Base-by-base conservation (phyloP, 164 flowering plant species). In the Taxillus chinensis region DNA sequence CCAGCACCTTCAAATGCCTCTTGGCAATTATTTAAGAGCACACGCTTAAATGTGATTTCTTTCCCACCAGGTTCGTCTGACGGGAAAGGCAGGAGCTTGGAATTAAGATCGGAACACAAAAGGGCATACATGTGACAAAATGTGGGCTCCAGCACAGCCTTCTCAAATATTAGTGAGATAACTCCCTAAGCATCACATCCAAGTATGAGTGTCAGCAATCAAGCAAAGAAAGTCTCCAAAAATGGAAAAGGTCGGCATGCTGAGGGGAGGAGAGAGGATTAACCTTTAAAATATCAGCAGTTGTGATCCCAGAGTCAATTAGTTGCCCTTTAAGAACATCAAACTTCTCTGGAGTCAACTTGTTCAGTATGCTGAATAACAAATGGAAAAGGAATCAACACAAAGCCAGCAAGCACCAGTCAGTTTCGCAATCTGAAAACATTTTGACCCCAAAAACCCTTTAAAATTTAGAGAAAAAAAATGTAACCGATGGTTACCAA, bases 321-420 rank as follows among this genome's bases (percentile, higher is more conserved):
- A 91, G 76, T 64, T 95, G 95, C 51, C 97, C 99, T 65, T 95
- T 91, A 13, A 95, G 87, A 57, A 91, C 68, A 75, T 91, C 99
- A 68, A 86, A 95, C 71, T 95, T 95, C 75, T 95, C 99, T 14
- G 99, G 99, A 0, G 99, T 95, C 68, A 95, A 78, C 86, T 95
- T 95, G 81, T 95, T 95, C 79, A 95, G 71, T 62, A 95, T 90
- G 48, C 97, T 93, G 87, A 49, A 13, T 15, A 64, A 61, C 27
- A 27, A 27, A 27, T 27, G 27, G 27, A 27, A 27, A 27, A 27
- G 2, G 27, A 27, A 27, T 27, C 27, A 27, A 27, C 27, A 27
- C 2, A 27, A 27, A 27, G 27, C 27, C 27, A 27, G 27, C 12
- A 40, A 27, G 2, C 27, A 13, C 15, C 2, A 14, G 10, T 11